phyloP scores from a whole-genome alignment of 2,329 filamentous ascomycete genomes.

The Ophiostoma montium region DNA sequence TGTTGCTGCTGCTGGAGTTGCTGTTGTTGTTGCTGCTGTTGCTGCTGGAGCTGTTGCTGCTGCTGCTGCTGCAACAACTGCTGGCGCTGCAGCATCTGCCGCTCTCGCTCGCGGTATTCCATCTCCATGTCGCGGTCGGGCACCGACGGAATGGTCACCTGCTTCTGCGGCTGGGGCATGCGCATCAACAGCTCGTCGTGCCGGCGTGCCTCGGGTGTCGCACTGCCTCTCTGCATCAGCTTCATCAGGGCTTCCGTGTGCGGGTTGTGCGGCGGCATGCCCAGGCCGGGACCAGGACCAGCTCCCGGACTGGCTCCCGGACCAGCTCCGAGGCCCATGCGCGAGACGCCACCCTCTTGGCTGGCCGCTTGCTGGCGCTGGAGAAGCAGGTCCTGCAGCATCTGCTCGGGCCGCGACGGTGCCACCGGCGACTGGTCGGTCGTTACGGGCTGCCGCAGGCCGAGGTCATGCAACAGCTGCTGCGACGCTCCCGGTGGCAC shows the following conservation, averaged over 20 bases:
- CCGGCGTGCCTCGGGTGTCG: constrained; percentile 28
- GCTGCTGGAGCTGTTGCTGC: constrained; percentile 21
- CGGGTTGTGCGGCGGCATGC: constrained; percentile 29
- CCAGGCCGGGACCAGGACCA: not conserved
- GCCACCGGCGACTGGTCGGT: constrained; percentile 2
- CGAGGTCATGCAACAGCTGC: constrained; percentile 41
- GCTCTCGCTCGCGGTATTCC: not conserved
- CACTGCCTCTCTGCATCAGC: constrained; percentile 52
- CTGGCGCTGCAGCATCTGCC: not conserved
- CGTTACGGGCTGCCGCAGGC: not conserved
- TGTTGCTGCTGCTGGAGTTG: not conserved
- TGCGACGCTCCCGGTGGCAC: constrained; percentile 26
- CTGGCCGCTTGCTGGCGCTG: constrained; percentile 40
- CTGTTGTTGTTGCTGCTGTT: constrained; percentile 14
- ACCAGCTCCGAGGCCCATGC: constrained; percentile 14
- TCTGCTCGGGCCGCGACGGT: constrained; percentile 27
- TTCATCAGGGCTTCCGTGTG: constrained; percentile 78
- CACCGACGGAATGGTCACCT: constrained; percentile 31
- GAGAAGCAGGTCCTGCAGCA: constrained; percentile 45
- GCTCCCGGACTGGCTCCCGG: not conserved
- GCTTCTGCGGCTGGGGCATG: constrained; percentile 36
- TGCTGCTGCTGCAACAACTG: constrained; percentile 18
- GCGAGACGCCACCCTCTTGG: constrained; percentile 24
- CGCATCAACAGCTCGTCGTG: constrained; percentile 40
- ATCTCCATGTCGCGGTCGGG: constrained; percentile 37